A percentile compares a stretch with the other conserved stretches of the same genome.
phyloP scores from a whole-genome alignment of 73 alveolate genomes.

The Tetrahymena thermophila region DNA sequence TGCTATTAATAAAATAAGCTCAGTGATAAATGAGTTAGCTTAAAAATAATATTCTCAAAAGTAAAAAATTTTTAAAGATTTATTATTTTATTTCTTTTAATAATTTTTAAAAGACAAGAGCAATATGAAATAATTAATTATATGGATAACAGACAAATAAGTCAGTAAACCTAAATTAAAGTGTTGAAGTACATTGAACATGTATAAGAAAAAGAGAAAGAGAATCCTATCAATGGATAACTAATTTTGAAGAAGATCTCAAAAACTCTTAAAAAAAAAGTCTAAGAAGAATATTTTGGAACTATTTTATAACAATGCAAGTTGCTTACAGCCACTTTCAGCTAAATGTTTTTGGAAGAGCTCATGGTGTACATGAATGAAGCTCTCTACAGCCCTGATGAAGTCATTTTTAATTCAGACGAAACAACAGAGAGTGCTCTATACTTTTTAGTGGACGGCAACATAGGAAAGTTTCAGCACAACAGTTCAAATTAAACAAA shows the following conservation, averaged over 20 bases:
- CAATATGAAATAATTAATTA: background rate
- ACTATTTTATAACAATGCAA: background rate
- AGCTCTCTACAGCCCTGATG: background rate
- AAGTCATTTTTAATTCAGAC: background rate
- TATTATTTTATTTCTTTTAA: background rate
- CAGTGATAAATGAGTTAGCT: background rate
- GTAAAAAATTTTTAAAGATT: background rate
- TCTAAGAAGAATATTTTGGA: background rate
- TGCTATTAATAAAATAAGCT: constrained; percentile 23
- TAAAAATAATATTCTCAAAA: background rate
- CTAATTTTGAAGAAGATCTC: background rate
- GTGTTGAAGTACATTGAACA: background rate
- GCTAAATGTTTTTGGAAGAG: background rate
- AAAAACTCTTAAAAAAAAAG: background rate
- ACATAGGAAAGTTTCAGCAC: background rate
- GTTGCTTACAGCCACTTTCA: background rate
- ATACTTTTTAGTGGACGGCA: background rate
- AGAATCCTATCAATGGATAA: background rate
- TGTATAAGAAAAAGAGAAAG: background rate
- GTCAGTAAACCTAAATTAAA: background rate
- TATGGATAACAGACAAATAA: background rate
- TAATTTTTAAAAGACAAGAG: background rate
- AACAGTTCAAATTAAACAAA: background rate
- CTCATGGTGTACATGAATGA: background rate
- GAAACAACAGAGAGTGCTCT: background rate